Conservation (phyloP, 2,329 filamentous ascomycete genomes). For the Pyricularia sp. region DNA sequence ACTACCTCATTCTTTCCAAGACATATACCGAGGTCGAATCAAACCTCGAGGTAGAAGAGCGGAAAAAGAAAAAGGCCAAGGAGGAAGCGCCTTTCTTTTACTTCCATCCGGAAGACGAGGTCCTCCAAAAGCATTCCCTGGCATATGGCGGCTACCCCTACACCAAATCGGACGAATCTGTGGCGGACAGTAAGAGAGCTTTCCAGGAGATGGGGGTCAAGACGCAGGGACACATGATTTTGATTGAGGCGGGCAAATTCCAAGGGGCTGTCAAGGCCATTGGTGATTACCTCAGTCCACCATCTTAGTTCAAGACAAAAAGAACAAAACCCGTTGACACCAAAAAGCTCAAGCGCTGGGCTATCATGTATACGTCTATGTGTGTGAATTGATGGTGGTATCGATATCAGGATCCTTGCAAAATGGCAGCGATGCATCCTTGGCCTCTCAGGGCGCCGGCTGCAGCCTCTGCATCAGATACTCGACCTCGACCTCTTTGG, state of each 20-base stretch:
- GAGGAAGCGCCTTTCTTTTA: constrained; percentile 61
- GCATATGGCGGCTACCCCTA: constrained; percentile 67
- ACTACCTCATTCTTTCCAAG: constrained; percentile 87
- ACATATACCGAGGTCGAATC: constrained; percentile 87
- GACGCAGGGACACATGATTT: constrained; percentile 72
- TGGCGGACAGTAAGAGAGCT: constrained; percentile 83
- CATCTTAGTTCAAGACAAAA: constrained; percentile 16
- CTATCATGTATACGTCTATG: not conserved
- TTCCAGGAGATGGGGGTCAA: constrained; percentile 91
- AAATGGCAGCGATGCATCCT: not conserved
- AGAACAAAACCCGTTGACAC: constrained; percentile 5
- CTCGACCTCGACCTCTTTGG: constrained; percentile 97
- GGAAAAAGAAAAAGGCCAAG: constrained; percentile 57
- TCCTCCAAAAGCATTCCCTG: constrained; percentile 66
- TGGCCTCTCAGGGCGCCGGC: not conserved
- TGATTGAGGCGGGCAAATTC: constrained; percentile 76
- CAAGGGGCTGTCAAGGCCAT: constrained; percentile 67
- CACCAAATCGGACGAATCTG: constrained; percentile 69
- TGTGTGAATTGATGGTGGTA: not conserved
- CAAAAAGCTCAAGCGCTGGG: not conserved
- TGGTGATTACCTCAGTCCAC: constrained; percentile 58
- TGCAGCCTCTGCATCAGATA: constrained; percentile 86
- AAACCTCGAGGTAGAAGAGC: constrained; percentile 59
- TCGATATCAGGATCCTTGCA: not conserved
- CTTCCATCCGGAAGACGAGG: constrained; percentile 95